Conservation (phyloP, 2,329 filamentous ascomycete species). For the Cladophialophora chaetospira region DNA sequence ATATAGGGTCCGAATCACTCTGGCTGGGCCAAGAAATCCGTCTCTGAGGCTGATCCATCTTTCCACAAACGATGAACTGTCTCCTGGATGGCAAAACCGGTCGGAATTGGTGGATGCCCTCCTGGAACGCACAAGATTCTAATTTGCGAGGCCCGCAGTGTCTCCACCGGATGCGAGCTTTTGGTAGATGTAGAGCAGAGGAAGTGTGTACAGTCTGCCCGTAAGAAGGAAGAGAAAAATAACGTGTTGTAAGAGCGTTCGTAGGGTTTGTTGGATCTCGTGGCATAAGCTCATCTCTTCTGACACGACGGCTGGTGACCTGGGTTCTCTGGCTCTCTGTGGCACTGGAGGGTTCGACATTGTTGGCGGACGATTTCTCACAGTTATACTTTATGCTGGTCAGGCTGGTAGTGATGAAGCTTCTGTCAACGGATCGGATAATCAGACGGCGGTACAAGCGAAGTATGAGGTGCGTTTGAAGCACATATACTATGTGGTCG, state of each 20-base stretch:
- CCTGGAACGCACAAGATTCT: conserved; percentile 16
- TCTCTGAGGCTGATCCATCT: conserved; percentile 10
- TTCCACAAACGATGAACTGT: neutral
- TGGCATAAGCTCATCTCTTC: conserved; percentile 38
- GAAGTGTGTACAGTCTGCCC: conserved; percentile 26
- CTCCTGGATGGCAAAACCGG: neutral
- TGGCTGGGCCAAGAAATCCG: conserved; percentile 2
- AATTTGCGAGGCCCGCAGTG: conserved; percentile 19
- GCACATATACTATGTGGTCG: neutral
- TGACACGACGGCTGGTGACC: neutral
- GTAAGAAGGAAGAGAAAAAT: conserved; percentile 21
- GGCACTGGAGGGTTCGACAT: neutral
- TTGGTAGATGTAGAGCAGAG: conserved; percentile 24
- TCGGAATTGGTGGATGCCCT: conserved; percentile 1
- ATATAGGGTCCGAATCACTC: conserved; percentile 19
- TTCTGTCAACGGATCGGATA: neutral
- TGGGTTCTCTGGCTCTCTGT: neutral
- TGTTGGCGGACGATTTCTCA: neutral
- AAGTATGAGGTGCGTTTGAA: neutral
- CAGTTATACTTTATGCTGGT: neutral
- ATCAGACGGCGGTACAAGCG: neutral
- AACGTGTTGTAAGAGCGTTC: conserved; percentile 20
- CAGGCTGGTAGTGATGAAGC: neutral
- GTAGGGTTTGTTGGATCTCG: conserved; percentile 20
- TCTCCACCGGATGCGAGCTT: conserved; percentile 20